Percentiles rank a stretch among this genome's conserved stretches.
phyloP scores from a whole-genome alignment of 2,329 filamentous ascomycete species.

The Fusarium xyrophilum region DNA sequence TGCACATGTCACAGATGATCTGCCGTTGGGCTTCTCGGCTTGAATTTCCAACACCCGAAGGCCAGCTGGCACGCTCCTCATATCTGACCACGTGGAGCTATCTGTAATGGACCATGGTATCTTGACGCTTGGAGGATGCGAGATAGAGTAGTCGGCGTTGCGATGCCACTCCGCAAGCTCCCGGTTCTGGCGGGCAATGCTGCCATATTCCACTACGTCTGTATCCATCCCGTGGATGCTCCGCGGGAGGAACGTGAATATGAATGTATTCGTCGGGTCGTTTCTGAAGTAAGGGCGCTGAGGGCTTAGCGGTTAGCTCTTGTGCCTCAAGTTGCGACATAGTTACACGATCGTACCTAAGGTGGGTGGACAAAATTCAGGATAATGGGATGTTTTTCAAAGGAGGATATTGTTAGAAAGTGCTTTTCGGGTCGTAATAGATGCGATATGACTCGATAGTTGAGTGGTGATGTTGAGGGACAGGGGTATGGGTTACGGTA shows the following conservation, averaged over 20 bases:
- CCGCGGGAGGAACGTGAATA: rapidly evolving
- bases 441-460: rapidly evolving
- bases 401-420: no score
- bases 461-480: rapidly evolving
- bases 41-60: background rate
- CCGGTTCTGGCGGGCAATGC: rapidly evolving
- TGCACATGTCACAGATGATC: background rate
- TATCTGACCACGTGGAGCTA: no score
- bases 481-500: rapidly evolving
- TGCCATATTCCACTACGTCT: rapidly evolving
- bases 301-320: rapidly evolving
- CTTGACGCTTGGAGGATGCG: rapidly evolving
- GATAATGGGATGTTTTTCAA: no score
- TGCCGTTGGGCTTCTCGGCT: no score
- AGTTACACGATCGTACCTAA: background rate
- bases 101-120: no score
- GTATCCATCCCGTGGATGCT: rapidly evolving
- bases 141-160: background rate
- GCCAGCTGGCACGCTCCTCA: no score
- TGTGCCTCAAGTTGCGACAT: rapidly evolving
- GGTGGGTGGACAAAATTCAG: no score
- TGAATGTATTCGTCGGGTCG: rapidly evolving
- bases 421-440: no score
- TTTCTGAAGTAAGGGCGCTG: background rate
- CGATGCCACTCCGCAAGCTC: background rate